Conservation (phyloP, 192 early-diverging fungal genomes). For the Backusella luteola region DNA sequence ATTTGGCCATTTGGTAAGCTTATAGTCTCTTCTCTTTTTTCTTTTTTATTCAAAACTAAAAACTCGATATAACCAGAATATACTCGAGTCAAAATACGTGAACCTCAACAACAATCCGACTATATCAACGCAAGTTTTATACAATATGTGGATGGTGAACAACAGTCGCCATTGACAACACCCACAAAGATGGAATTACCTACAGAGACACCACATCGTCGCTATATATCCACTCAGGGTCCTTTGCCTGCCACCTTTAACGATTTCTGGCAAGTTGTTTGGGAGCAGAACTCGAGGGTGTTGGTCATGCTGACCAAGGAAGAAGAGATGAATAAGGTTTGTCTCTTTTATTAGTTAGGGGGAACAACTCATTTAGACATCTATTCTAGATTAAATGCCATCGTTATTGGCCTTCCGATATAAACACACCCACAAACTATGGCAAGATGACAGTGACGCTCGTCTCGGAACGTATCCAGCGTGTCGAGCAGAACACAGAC, state of each 20-base stretch:
- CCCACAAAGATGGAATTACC: not conserved
- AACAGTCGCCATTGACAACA: not conserved
- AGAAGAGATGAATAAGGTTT: slow-evolving; percentile 76
- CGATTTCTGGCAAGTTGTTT: slow-evolving; percentile 96
- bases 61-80: slow-evolving; percentile 22
- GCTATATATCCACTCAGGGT: slow-evolving; percentile 65
- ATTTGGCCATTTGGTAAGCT: slow-evolving; percentile 74
- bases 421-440: slow-evolving; percentile 30
- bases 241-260: slow-evolving; percentile 79
- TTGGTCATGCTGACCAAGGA: slow-evolving; percentile 96
- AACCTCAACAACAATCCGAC: slow-evolving; percentile 14
- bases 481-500: not conserved
- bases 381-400: slow-evolving; percentile 66
- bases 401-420: slow-evolving; percentile 83
- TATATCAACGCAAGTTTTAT: slow-evolving; percentile 43
- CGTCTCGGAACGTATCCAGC: not conserved
- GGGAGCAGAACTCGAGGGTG: slow-evolving; percentile 84
- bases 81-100: slow-evolving; percentile 34
- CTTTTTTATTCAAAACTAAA: no score
- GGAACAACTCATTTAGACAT: not conserved
- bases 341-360: not conserved
- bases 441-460: slow-evolving; percentile 25
- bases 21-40: no score
- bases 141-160: slow-evolving; percentile 16
- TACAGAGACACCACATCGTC: not conserved